A percentile compares a stretch with the other conserved stretches of the same genome.
Evolutionary conservation across 768 basidiomycete species (phyloP).

Genomic region (Pisolithus orientalis): DNA sequence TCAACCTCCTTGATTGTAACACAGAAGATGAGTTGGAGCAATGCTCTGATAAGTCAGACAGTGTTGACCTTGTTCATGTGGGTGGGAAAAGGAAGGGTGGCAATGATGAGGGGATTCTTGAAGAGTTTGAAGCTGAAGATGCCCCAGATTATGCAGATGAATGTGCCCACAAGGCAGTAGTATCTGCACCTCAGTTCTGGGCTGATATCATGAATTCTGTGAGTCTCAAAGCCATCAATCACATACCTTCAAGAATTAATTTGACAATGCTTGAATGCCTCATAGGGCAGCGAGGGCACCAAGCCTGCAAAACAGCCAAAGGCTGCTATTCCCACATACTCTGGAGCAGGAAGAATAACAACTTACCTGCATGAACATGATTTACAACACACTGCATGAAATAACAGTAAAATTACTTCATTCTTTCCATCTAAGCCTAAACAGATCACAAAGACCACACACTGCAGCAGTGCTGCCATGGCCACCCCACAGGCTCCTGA

Average conservation of each 20-base stretch:
- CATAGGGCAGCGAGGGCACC: too few species aligned
- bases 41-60: background rate
- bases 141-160: conserved; percentile 1
- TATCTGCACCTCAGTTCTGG: background rate
- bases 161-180: background rate
- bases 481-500: background rate
- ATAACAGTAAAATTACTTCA: background rate
- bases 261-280: too few species aligned
- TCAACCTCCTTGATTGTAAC: background rate
- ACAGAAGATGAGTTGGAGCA: background rate
- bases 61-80: background rate
- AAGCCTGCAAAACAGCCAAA: background rate
- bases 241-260: too few species aligned
- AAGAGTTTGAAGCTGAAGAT: background rate
- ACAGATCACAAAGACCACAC: background rate
- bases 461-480: background rate
- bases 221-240: background rate
- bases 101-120: background rate
- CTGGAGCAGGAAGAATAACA: background rate
- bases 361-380: background rate
- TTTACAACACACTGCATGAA: background rate
- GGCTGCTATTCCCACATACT: background rate
- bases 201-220: background rate
- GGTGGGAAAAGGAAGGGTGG: background rate
- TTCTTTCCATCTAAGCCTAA: background rate